Evolutionary conservation across 2,329 filamentous ascomycete genomes (phyloP), one percentile per base, ranked within the genome.

Genomic region (Huntiella moniliformis): DNA sequence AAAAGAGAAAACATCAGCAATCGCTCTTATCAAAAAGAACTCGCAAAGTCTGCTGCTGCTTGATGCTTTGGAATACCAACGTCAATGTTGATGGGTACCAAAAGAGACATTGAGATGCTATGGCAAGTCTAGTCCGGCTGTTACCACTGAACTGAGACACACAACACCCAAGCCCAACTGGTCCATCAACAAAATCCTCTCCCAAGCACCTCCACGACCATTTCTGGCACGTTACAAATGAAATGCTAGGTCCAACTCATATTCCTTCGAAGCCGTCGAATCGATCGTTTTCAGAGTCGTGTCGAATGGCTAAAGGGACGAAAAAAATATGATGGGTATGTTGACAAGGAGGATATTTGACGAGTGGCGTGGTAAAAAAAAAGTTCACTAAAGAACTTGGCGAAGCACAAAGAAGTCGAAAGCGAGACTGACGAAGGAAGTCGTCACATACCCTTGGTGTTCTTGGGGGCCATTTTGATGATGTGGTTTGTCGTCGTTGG

Each of bases 31-130:
- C 41, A 67, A 57, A 64, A 57, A 74, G 73, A 78, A 79, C 75
- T 79, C 75, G 75, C 75, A 79, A 79, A 74, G 72, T 75, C 74
- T 79, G 75, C 75, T 79, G 68, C 70, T 77, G 75, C 75, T 74
- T 69, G 67, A 70, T 73, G 70, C 70, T 53, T 52, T 42, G 51
- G 48, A 49, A 49, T 47, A 35, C 36, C 33, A 38, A 38, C 17
- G 43, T 44, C 44, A 37, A 46, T 35, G n/a, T 4, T 4, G 39
- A 10, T 36, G 44, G 33, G 41, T 7, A 31, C 33, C 36, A 12
- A 28, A 15, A 16, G 33, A 36, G 18, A 22, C 15, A 12, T 12
- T 16, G 13, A 33, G 12, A 12, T 22, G 17, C n/a, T 15, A 28
- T 28, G 22, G 7, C 1, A 28, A 8, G 22, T 28, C 22, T 28